These are phyloP conservation scores for Trichoderma oligosporum DNA, from an alignment of 2,329 filamentous ascomycete species.

Conservation along the genomic window DNA sequence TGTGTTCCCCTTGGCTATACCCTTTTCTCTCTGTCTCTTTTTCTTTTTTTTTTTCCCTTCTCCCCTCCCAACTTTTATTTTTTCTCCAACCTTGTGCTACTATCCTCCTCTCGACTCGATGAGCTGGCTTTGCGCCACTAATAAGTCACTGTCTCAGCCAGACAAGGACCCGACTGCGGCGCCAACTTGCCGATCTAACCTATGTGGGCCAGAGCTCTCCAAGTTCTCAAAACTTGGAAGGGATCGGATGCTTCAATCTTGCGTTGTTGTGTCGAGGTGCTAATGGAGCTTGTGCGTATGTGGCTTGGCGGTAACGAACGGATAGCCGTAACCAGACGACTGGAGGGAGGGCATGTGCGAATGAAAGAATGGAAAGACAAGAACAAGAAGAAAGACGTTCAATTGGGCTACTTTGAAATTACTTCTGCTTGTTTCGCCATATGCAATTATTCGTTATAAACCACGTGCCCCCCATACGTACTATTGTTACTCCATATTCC, in stretches of 20 bases:
- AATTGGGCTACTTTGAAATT: not conserved
- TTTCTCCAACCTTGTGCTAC: too few relatives aligned
- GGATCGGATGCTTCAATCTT: slow-evolving; percentile 1
- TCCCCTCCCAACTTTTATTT: not conserved
- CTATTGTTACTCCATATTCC: not conserved
- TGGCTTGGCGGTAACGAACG: slow-evolving; percentile 16
- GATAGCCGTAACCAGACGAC: slow-evolving; percentile 14
- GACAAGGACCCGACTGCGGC: slow-evolving; percentile 16
- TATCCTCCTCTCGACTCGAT: not conserved
- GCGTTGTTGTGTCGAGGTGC: slow-evolving; percentile 8
- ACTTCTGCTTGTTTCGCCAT: not conserved
- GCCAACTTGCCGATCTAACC: slow-evolving; percentile 20
- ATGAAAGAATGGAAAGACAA: not conserved
- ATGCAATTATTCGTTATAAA: slow-evolving; percentile 19
- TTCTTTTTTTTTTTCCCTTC: not conserved
- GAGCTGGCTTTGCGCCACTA: slow-evolving; percentile 21
- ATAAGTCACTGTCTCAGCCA: slow-evolving; percentile 32
- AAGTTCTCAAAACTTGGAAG: not conserved
- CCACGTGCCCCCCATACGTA: too few relatives aligned
- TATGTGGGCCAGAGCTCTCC: slow-evolving; percentile 13
- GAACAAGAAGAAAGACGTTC: not conserved
- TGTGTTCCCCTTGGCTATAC: slow-evolving; percentile 5
- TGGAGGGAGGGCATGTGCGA: not conserved
- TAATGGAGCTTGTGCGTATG: slow-evolving; percentile 11
- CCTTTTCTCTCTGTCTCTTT: not conserved